Evolutionary conservation across 2,329 filamentous ascomycete species (phyloP), one percentile per base, ranked within the genome.

Genomic region (Neoscytalidium dimidiatum): DNA sequence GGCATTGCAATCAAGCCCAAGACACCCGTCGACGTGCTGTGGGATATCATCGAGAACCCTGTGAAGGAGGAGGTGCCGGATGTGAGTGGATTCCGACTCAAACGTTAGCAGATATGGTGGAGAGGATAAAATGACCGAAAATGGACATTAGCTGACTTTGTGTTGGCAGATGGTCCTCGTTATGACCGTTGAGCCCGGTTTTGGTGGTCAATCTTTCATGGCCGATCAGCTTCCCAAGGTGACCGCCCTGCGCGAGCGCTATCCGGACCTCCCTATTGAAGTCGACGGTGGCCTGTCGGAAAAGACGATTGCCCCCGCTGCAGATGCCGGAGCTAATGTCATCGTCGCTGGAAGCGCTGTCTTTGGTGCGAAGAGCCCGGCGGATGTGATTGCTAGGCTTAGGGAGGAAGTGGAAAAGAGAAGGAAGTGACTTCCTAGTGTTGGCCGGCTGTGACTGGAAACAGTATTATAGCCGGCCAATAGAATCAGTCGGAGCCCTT

Each of bases 181-280:
- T 67, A 99, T 99, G 95, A 99, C 95, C 1, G 95, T 99, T 48
- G 88, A 99, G 80, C 95, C 95, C 49, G 95, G 95, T 51, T 99
- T 99, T 75, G 95, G 95, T 68, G 95, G 95, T 6, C 95, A 99
- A 77, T 97, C 97, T 75, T 99, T 99, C 84, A 98, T 98, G 93
- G 89, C 92, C 13, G 92, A 92, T 6, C 92, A 97, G 81, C 87
- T 99, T 70, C 93, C 94, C 75, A 99, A 99, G 82, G 95, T 99
- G 26, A 81, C 90, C 69, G 92, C 90, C 43, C 84, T 99, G 71
- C 88, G 95, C 66, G 82, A 89, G 75, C 88, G 87, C 73, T 99
- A 98, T 77, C 94, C 95, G 2, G 86, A 97, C 5, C 82, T 99
- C 67, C 95, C 97, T 81, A 99, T 99, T 72, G 95, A 99, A 80